Base-by-base conservation (phyloP, 2,329 filamentous ascomycete genomes). In the Saccharata proteae region DNA sequence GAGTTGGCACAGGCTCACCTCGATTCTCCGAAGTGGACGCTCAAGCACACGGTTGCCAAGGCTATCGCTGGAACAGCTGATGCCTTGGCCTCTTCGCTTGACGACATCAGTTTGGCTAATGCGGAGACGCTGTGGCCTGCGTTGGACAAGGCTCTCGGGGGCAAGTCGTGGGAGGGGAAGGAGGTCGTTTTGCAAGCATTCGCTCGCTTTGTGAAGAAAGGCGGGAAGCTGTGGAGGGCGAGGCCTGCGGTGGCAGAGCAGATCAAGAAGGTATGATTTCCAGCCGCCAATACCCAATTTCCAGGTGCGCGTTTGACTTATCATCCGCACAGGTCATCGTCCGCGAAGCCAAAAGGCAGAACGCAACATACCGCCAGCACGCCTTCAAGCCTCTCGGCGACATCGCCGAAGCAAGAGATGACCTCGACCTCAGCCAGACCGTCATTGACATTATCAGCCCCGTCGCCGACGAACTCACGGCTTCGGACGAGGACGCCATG, bases 141-240 rank as follows among this genome's bases (percentile, higher is more conserved):
- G 2, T 65, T 93, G 28, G 83, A 94, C 40, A 83, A 80, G 47
- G 75, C 82, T 2, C 59, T 96, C 23, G 71, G 74, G 3, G 74
- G 93, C 9, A 96, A 94, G 65, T 93, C 86, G 1, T 98, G 93
- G 66, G 70, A 80, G 1, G 84, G 84, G 14, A 98, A 98, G 51
- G 85, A 94, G 56, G 76, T 74, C 42, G 71, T 98, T 18, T 64
- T 96, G 3, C 68, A 75, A 25, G 77, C 81, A 5, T 84, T 90
- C 52, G 78, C 84, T 4, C 70, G 74, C 36, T 90, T 96, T 44
- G 74, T 80, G 1, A 67, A 73, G 45, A 73, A 76, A 39, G 71
- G 71, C 1, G 68, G 67, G 40, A 54, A 54, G 6, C 60, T 82
- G 17, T 74, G 69, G 61, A 45, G 53, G 22, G 76, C 74, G 63